Conservation (phyloP, 345 rosid species). For the Noccaea bulbosa region DNA sequence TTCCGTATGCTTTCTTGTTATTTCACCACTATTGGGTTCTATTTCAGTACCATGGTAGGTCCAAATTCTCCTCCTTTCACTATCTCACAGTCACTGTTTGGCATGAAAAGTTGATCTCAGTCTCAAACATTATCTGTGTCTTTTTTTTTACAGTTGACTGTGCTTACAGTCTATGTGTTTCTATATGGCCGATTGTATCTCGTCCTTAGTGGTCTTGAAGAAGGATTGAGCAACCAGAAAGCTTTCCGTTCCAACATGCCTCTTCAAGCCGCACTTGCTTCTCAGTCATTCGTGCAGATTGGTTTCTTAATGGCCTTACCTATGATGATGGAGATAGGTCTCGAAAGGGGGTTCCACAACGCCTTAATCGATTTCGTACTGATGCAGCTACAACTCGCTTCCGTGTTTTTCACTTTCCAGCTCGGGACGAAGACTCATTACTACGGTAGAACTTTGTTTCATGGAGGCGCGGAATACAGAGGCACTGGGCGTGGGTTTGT, state of each 20-base stretch:
- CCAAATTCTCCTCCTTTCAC: neutral
- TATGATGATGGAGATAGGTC: constrained; percentile 79
- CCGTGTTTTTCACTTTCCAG: constrained; percentile 72
- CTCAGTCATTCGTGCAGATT: constrained; percentile 74
- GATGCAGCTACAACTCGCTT: constrained; percentile 69
- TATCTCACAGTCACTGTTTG: constrained; percentile 14
- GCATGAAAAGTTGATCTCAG: constrained; percentile 6
- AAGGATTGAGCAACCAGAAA: constrained; percentile 47
- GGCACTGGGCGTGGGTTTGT: constrained; percentile 98
- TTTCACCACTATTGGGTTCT: constrained; percentile 87
- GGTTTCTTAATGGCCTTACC: constrained; percentile 72
- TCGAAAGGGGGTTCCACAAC: constrained; percentile 69
- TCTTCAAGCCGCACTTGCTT: constrained; percentile 66
- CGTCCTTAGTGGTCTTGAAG: constrained; percentile 65
- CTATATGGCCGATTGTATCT: constrained; percentile 74
- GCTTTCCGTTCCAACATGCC: constrained; percentile 54
- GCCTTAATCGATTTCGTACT: constrained; percentile 67
- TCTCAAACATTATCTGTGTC: constrained; percentile 3
- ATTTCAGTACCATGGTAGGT: constrained; percentile 81
- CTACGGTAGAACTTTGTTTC: constrained; percentile 73
- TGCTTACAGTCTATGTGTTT: constrained; percentile 62
- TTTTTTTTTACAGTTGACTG: constrained; percentile 52
- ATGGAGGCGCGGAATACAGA: constrained; percentile 88
- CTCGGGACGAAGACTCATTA: constrained; percentile 75
- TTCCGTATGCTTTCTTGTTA: constrained; percentile 90